phyloP scores from a whole-genome alignment of 371 early-diverging fungal genomes.

The Lichtheimia corymbifera region DNA sequence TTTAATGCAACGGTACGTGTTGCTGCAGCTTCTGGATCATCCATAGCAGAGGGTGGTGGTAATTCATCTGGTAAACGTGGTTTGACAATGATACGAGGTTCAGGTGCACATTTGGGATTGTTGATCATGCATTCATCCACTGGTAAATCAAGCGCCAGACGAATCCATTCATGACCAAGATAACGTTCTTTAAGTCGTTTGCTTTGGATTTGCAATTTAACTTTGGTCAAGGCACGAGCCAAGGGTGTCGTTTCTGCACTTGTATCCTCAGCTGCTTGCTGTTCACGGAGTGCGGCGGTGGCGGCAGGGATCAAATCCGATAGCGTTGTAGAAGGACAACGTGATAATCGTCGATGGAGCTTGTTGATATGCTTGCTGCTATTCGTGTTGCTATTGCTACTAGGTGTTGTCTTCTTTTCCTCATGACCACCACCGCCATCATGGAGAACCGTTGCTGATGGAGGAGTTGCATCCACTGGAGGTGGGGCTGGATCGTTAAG shows the following conservation, averaged over 20 bases:
- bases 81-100: neutral
- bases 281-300: slow-evolving; percentile 31
- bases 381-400: neutral
- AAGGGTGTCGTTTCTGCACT: slow-evolving; percentile 23
- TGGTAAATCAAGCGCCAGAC: slow-evolving; percentile 37
- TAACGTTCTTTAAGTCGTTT: slow-evolving; percentile 43
- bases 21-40: neutral
- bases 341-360: slow-evolving; percentile 16
- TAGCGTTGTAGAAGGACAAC: slow-evolving; percentile 23
- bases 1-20: slow-evolving; percentile 6
- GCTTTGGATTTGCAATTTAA: slow-evolving; percentile 39
- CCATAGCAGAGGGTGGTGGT: neutral
- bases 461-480: no score
- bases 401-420: no score
- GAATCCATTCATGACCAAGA: slow-evolving; percentile 49
- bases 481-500: no score
- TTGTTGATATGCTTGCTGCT: slow-evolving; percentile 6
- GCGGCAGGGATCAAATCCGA: slow-evolving; percentile 46
- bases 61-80: neutral
- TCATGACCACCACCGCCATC: no score
- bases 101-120: slow-evolving; percentile 3
- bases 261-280: neutral
- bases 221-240: slow-evolving; percentile 41
- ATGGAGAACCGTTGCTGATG: no score
- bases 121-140: slow-evolving; percentile 40